phyloP scores from a whole-genome alignment of 768 basidiomycete species.

The Mycena pura region DNA sequence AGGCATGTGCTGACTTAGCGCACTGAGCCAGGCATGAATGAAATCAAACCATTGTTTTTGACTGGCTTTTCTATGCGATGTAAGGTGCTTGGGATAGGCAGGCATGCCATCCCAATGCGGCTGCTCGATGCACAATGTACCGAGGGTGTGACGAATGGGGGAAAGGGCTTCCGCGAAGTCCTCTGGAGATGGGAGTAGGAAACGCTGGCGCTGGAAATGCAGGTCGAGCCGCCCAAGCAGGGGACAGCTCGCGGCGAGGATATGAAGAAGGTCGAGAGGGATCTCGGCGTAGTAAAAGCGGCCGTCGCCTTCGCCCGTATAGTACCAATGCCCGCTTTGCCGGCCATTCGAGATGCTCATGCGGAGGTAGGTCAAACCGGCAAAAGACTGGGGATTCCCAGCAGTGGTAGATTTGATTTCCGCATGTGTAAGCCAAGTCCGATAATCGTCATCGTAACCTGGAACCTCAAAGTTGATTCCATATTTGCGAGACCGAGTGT shows the following conservation, averaged over 20 bases:
- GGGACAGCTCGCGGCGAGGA: not conserved
- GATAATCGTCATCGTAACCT: not conserved
- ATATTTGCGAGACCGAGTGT: not conserved
- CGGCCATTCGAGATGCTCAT: not conserved
- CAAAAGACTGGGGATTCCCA: not conserved
- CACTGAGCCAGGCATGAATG: not conserved
- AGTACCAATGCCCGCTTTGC: not conserved
- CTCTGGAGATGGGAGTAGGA: not conserved
- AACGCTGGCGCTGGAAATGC: constrained; percentile 1
- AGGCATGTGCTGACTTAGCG: not conserved
- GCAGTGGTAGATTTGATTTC: not conserved
- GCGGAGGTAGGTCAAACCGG: not conserved
- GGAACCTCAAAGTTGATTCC: constrained; percentile 1
- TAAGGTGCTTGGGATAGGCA: not conserved
- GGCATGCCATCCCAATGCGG: not conserved
- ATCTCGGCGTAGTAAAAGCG: constrained; percentile 1
- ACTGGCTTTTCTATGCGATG: not conserved
- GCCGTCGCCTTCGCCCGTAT: not conserved
- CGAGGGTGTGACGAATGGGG: not conserved
- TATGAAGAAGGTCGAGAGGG: not conserved
- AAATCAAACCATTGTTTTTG: not conserved
- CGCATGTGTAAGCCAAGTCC: not conserved
- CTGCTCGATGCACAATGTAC: constrained; percentile 1
- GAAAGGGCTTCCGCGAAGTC: not conserved
- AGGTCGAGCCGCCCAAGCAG: not conserved